These are phyloP conservation scores for Thermomucor indicae-seudaticae DNA, from an alignment of 371 early-diverging fungal species.

Conservation along the genomic window DNA sequence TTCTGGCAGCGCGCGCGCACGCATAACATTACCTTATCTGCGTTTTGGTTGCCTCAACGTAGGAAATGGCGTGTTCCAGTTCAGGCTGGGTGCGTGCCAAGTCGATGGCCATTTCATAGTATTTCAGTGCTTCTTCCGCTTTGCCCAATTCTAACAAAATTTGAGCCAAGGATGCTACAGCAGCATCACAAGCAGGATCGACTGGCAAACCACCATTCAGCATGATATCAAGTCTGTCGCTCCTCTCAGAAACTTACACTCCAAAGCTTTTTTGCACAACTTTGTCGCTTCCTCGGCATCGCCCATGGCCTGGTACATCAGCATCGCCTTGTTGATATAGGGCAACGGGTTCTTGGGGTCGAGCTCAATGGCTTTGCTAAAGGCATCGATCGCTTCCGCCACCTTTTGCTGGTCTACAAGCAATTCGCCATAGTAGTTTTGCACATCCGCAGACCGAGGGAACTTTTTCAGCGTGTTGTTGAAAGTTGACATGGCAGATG, in stretches of 20 bases:
- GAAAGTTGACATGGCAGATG: conserved; percentile 75
- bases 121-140: conserved; percentile 77
- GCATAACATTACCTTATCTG: conserved; percentile 19
- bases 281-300: conserved; percentile 74
- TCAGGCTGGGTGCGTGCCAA: conserved; percentile 89
- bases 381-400: conserved; percentile 70
- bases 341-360: conserved; percentile 80
- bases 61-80: conserved; percentile 81
- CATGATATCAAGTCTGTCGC: not conserved
- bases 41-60: conserved; percentile 59
- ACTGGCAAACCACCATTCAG: conserved; percentile 24
- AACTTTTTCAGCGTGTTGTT: conserved; percentile 77
- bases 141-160: conserved; percentile 83
- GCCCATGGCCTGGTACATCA: conserved; percentile 77
- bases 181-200: conserved; percentile 94
- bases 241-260: conserved; percentile 55
- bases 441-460: conserved; percentile 82
- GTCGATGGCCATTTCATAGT: conserved; percentile 81
- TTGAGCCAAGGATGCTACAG: conserved; percentile 89
- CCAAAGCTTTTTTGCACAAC: conserved; percentile 78
- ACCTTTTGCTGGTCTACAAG: conserved; percentile 82
- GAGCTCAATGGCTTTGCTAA: conserved; percentile 74
- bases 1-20: not conserved
- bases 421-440: conserved; percentile 96
- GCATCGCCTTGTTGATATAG: conserved; percentile 95